These are phyloP conservation scores for Silene uniflora DNA, from an alignment of 148 eudicot genomes.

Conservation along the genomic window DNA sequence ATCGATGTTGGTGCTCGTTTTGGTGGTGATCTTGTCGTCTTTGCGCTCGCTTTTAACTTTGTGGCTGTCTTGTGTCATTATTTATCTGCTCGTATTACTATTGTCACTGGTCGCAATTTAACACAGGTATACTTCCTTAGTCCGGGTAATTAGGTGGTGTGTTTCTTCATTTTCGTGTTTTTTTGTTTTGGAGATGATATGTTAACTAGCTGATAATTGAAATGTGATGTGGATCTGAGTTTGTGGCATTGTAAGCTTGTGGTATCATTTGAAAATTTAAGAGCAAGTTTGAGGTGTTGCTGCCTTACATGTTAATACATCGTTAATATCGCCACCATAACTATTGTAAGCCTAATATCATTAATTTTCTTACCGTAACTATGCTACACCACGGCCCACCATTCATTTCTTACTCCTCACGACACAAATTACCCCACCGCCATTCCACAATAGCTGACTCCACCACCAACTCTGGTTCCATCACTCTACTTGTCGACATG, in stretches of 20 bases:
- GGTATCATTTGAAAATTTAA: background rate
- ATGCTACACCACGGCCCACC: too few species aligned
- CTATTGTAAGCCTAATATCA: too few species aligned
- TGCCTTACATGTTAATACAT: too few species aligned
- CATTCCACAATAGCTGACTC: too few species aligned
- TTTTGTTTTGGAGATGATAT: background rate
- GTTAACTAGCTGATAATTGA: background rate
- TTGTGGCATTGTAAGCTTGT: background rate
- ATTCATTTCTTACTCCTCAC: too few species aligned
- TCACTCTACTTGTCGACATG: too few species aligned
- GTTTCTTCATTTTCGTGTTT: background rate
- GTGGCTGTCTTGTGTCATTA: slow-evolving; percentile 76
- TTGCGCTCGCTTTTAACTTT: slow-evolving; percentile 52
- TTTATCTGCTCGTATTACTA: slow-evolving; percentile 62
- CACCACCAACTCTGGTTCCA: too few species aligned
- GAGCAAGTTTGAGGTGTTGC: background rate
- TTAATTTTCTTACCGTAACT: too few species aligned
- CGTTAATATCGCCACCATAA: too few species aligned
- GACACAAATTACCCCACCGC: too few species aligned
- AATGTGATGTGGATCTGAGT: background rate
- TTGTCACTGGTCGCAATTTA: slow-evolving; percentile 72
- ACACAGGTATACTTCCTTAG: slow-evolving; percentile 50
- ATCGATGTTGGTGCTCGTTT: slow-evolving; percentile 85
- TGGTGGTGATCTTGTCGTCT: slow-evolving; percentile 57
- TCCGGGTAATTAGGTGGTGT: background rate